Evolutionary conservation across 352 stramenopile species (phyloP), one percentile per base, ranked within the genome.

Genomic region (Phytophthora uliginosa): DNA sequence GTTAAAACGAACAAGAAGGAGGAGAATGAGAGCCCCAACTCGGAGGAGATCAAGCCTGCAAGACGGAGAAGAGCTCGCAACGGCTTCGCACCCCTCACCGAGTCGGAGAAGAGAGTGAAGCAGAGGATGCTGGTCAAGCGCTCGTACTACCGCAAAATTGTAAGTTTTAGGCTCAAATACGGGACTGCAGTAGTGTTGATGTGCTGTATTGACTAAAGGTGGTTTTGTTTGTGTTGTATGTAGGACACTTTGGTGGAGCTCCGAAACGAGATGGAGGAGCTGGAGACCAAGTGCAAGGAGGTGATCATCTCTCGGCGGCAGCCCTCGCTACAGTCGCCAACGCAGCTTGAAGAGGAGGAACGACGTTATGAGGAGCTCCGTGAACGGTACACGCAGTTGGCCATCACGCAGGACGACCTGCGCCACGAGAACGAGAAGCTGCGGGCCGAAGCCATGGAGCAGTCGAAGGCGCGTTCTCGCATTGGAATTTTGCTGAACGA

Each of bases 111-210:
- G 71, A 76, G 83, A 62, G 78, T 85, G 42, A 91, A 91, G 75
- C 85, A 93, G 71, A 78, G 85, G 40, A 72, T 85, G 76, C 77
- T 93, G 45, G 85, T 93, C 51, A 91, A 90, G 56, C 74, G 74
- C 12, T 93, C 83, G 36, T 93, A 93, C 74, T 91, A 93, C 73
- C 83, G 85, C 60, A 93, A 93, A 69, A 88, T 93, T 58, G 82
- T 89, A 68, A 38, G 81, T 86, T 69, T 60, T 24, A 5, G 36
- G 36, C 13, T 17, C 28, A 31, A 42, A 17, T n/a, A n/a, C n/a
- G n/a, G n/a, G n/a, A n/a, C n/a, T n/a, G n/a, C n/a, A n/a, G 9
- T 4, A 42, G 36, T 31, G 28, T 31, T 31, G 28, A 31, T 2
- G 26, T 31, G 26, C 26, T 31, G 28, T 31, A 31, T 31, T 31